Conservation (phyloP, 2,329 filamentous ascomycete species). For the Xylariaceae sp. region DNA sequence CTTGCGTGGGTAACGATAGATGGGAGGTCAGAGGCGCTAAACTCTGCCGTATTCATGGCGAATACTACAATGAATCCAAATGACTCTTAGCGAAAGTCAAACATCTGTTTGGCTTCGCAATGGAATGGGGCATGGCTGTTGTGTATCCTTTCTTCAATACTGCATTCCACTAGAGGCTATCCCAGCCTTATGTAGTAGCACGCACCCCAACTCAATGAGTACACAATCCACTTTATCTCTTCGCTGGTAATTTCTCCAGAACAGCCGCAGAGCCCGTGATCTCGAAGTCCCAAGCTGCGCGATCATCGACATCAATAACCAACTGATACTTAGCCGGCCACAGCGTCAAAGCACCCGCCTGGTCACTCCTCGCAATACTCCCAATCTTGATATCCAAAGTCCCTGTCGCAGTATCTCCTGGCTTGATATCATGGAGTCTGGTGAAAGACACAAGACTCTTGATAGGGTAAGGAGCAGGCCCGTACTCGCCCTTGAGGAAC, state of each 20-base stretch:
- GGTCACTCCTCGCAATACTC: slow-evolving; percentile 47
- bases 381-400: slow-evolving; percentile 45
- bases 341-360: slow-evolving; percentile 48
- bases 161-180: neutral
- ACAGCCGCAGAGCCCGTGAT: slow-evolving; percentile 43
- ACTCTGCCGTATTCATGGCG: slow-evolving; percentile 19
- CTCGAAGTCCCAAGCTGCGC: slow-evolving; percentile 41
- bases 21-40: slow-evolving; percentile 31
- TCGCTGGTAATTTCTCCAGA: slow-evolving; percentile 36
- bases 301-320: slow-evolving; percentile 42
- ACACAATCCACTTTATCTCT: slow-evolving; percentile 8
- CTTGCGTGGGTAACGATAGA: slow-evolving; percentile 46
- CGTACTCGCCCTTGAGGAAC: slow-evolving; percentile 46
- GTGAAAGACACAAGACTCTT: slow-evolving; percentile 53
- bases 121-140: no score
- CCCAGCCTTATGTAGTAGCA: neutral
- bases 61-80: no score
- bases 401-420: slow-evolving; percentile 31
- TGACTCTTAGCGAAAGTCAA: neutral
- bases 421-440: slow-evolving; percentile 39
- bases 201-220: no score
- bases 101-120: no score
- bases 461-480: slow-evolving; percentile 49
- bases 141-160: neutral
- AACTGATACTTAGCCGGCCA: slow-evolving; percentile 53